Evolutionary conservation across 2,329 filamentous ascomycete genomes (phyloP), one percentile per base, ranked within the genome.

Genomic region (Cadophora gregata): DNA sequence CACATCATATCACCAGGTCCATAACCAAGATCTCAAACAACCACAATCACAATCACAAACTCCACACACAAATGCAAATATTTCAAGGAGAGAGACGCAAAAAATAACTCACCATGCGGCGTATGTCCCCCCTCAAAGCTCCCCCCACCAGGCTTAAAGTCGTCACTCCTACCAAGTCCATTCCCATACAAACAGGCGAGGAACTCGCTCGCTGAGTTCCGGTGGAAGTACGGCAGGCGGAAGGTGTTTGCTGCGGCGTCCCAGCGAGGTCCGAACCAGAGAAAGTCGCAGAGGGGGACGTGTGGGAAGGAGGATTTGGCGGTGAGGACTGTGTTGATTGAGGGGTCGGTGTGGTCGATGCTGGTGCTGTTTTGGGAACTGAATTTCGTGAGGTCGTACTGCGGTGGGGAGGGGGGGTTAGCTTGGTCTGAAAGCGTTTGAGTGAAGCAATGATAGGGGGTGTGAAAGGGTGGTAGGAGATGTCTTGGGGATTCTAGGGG

Each of bases 261-360:
- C 88, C 88, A 91, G 21, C 86, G 82, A 0, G 88, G 87, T 0
- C 87, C 85, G 76, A 91, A 91, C 75, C 88, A 86, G 55, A 91
- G 82, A 68, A 91, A 90, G 76, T 91, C 89, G 0, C 84, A 84
- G 2, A 89, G 76, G 0, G 88, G 82, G 0, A 85, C 85, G 4
- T 84, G 83, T 0, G 83, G 80, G 55, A 82, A 80, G 25, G 79
- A 80, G 24, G 85, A 86, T 64, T 80, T 84, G 1, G 86, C 86
- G 0, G 88, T 89, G 3, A 90, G 79, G 3, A 91, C 88, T 8
- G 85, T 87, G 77, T 85, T 90, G 71, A 90, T 86, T 8, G 83
- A 86, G 0, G 89, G 89, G 70, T 91, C 88, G 4, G 86, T 86
- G 67, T 91, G 89, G 74, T 91, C 88, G 64, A 87, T 83, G 67